A percentile compares a stretch with the other conserved stretches of the same genome.
These are phyloP conservation scores for Flaveria robusta DNA, from an alignment of 129 eudicot genomes.

Conservation along the genomic window DNA sequence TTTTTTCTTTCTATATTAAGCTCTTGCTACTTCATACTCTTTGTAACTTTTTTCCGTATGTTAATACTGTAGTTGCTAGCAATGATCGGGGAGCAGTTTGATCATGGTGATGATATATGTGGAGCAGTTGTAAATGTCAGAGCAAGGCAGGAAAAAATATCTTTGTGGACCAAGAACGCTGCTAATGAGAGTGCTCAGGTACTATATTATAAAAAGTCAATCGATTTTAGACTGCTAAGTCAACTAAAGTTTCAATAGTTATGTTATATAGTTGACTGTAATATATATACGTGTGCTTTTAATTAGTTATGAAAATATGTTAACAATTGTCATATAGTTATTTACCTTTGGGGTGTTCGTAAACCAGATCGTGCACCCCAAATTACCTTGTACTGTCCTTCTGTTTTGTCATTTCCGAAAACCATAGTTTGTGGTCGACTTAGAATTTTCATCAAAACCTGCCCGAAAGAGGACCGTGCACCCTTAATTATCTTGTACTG, in stretches of 20 bases:
- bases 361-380: not conserved
- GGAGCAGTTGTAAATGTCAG: conserved; percentile 96
- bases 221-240: not conserved
- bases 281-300: not conserved
- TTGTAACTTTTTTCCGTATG: conserved; percentile 13
- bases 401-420: not conserved
- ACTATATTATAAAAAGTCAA: conserved; percentile 11
- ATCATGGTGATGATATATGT: conserved; percentile 95
- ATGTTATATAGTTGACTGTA: not conserved
- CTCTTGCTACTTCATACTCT: not conserved
- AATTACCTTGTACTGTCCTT: too few relatives aligned
- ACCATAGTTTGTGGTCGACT: not conserved
- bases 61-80: conserved; percentile 63
- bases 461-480: not conserved
- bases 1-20: not conserved
- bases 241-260: not conserved
- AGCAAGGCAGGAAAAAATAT: conserved; percentile 58
- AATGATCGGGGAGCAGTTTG: conserved; percentile 95
- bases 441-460: not conserved
- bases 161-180: conserved; percentile 96
- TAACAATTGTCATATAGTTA: not conserved
- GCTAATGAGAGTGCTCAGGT: conserved; percentile 98
- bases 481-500: not conserved
- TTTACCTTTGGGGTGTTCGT: not conserved
- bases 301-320: not conserved